Conservation (phyloP, 2,329 filamentous ascomycete genomes). For the Arthroderma sp. region DNA sequence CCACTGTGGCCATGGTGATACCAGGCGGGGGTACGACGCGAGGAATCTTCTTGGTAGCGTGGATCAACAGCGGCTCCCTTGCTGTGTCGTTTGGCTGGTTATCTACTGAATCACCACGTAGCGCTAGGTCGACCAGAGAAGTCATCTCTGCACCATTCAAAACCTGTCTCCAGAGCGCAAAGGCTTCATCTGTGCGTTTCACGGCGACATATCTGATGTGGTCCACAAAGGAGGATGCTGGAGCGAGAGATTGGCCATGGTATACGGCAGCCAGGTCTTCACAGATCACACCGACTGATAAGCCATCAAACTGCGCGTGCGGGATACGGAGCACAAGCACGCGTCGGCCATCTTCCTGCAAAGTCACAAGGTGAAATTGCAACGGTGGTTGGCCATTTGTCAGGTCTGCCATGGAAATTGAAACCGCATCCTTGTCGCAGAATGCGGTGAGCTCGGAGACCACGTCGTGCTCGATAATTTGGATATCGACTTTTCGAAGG, state of each 20-base stretch:
- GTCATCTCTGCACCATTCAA: background rate
- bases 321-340: slow-evolving; percentile 43
- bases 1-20: too few species aligned
- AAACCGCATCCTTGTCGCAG: background rate
- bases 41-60: too few species aligned
- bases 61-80: too few species aligned
- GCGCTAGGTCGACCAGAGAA: background rate
- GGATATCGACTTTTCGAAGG: background rate
- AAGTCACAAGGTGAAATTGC: background rate
- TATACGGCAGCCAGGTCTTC: slow-evolving; percentile 43
- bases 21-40: too few species aligned
- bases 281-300: slow-evolving; percentile 45
- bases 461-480: background rate
- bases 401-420: background rate
- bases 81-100: too few species aligned
- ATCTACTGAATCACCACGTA: too few species aligned
- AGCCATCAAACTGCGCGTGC: slow-evolving; percentile 52
- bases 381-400: background rate
- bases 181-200: background rate
- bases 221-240: slow-evolving; percentile 23
- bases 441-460: slow-evolving; percentile 28
- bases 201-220: background rate
- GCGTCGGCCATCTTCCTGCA: background rate
- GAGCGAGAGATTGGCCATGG: slow-evolving; percentile 17
- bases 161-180: background rate